Evolutionary conservation across 805 yeast species (phyloP), one percentile per base, ranked within the genome.

Genomic region (Ogataea corticis): DNA sequence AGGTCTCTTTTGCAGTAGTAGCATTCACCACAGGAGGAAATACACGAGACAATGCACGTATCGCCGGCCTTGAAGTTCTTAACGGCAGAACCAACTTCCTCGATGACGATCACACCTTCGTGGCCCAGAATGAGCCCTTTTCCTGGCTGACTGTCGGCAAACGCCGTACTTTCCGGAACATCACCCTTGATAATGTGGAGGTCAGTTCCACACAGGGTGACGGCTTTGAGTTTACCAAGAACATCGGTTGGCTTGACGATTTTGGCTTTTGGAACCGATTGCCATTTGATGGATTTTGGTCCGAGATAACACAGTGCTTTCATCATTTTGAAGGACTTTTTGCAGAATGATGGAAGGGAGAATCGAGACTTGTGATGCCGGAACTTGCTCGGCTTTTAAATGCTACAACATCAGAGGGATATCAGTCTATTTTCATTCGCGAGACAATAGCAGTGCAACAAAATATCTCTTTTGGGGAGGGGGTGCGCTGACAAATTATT

Each of bases 161-260:
- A n/a, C 17, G 73, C 77, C 2, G 69, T 61, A 16, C 71, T 67
- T 56, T 79, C 80, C 14, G 80, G 80, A 43, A 79, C 82, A 49
- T 77, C 76, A 38, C 87, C 87, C 41, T 78, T 75, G 43, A 76
- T 68, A 59, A 80, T 82, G 58, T 80, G 86, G 45, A 82, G 68
- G 57, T 82, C 87, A 2, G 83, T 70, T 33, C 86, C 86, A 60
- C 86, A 82, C 37, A 82, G 80, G 7, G 86, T 83, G 1, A 85
- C 79, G 25, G 77, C 73, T 38, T 73, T 61, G 15, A 79, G 70
- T 57, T 78, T 78, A 40, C 83, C 76, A 33, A 81, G 59, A 2
- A 80, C 86, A 54, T 81, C 85, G 13, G 78, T 71, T 33, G 79
- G 73, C 14, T 70, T 62, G 15, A 60, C 44, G 42, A 79, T 61